Evolutionary conservation across 2,329 filamentous ascomycete species (phyloP).

Genomic region (Diplodia sapinea): DNA sequence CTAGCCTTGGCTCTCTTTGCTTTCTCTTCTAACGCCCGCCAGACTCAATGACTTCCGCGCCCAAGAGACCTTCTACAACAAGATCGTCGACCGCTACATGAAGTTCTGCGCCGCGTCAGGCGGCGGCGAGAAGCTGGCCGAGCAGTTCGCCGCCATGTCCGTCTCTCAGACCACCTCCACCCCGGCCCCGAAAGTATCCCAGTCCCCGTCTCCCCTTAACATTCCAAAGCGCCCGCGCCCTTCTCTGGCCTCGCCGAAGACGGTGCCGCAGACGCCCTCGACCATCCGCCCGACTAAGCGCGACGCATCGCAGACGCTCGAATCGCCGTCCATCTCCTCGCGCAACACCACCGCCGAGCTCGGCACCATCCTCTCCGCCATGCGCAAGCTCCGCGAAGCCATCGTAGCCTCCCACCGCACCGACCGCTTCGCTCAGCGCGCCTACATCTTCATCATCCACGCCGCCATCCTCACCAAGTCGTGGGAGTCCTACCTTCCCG

Average conservation of each 20-base stretch:
- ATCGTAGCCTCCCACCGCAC: conserved; percentile 77
- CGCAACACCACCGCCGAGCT: conserved; percentile 63
- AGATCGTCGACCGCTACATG: conserved; percentile 88
- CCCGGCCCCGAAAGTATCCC: conserved; percentile 33
- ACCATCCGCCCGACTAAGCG: conserved; percentile 33
- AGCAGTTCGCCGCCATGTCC: conserved; percentile 72
- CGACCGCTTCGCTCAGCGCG: conserved; percentile 83
- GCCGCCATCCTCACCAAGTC: conserved; percentile 80
- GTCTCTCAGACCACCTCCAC: conserved; percentile 37
- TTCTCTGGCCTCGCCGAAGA: conserved; percentile 32
- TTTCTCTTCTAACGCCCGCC: conserved; percentile 20
- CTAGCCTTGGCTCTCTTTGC: conserved; percentile 18
- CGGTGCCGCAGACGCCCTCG: conserved; percentile 23
- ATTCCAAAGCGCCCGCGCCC: conserved; percentile 29
- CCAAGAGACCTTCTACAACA: conserved; percentile 85
- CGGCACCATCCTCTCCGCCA: conserved; percentile 76
- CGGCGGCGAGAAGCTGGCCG: conserved; percentile 73
- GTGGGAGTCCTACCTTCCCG: conserved; percentile 87
- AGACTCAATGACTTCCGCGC: conserved; percentile 68
- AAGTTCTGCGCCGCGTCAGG: conserved; percentile 79
- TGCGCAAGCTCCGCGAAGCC: conserved; percentile 90
- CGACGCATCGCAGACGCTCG: conserved; percentile 32
- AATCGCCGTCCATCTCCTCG: conserved; percentile 40
- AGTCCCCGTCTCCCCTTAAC: conserved; percentile 29
- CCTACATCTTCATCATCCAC: conserved; percentile 90